phyloP scores from a whole-genome alignment of 106 monocot species.

The Dendrobium nobile region DNA sequence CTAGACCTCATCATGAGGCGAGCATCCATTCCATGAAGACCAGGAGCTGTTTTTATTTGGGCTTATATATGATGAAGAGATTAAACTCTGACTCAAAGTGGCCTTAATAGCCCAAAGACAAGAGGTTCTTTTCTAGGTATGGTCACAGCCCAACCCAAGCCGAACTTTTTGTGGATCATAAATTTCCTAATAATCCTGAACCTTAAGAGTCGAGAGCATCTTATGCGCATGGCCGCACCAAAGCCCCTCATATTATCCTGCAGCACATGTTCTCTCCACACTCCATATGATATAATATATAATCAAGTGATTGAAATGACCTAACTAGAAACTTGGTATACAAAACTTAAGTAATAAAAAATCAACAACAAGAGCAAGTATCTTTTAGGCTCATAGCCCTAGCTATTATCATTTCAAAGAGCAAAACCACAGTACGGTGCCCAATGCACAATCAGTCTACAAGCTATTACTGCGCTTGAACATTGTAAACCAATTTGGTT shows the following conservation, averaged over 20 bases:
- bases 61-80: not conserved
- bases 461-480: not conserved
- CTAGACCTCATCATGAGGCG: not conserved
- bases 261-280: not conserved
- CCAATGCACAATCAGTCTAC: not conserved
- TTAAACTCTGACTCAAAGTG: not conserved
- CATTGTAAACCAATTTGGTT: not conserved
- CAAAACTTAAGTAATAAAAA: not conserved
- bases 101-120: not conserved
- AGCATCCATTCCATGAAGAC: not conserved
- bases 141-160: not conserved
- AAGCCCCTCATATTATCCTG: not conserved
- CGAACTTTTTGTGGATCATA: not conserved
- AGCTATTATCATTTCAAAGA: not conserved
- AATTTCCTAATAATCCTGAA: not conserved
- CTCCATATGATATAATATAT: not conserved
- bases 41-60: not conserved
- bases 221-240: not conserved
- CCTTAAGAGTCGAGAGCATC: not conserved
- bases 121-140: not conserved
- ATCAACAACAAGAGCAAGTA: not conserved
- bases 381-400: not conserved
- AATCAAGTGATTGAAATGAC: not conserved
- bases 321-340: not conserved
- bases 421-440: not conserved